A percentile compares a stretch with the other conserved stretches of the same genome.
Conservation (phyloP, 1,284 basidiomycete species). For the Puccinia horiana region DNA sequence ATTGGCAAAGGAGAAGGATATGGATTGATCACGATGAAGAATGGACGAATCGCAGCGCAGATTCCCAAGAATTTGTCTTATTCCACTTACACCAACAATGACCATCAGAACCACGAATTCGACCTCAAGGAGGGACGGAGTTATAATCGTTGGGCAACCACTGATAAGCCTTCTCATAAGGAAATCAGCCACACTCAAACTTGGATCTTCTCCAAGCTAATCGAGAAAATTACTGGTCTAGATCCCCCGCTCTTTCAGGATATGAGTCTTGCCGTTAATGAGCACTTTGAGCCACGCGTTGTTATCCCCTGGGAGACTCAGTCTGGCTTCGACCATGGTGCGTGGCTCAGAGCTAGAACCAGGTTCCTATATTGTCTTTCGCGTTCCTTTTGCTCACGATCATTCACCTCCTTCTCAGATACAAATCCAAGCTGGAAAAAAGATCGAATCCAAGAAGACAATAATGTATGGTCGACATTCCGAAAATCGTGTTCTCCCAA, state of each 20-base stretch:
- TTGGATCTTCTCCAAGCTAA: constrained; percentile 33
- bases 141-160: constrained; percentile 7
- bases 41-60: constrained; percentile 13
- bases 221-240: constrained; percentile 12
- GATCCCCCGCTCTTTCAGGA: constrained; percentile 32
- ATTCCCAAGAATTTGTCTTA: background rate
- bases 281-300: constrained; percentile 32
- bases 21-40: constrained; percentile 6
- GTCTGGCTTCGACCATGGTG: background rate
- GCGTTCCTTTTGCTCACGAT: background rate
- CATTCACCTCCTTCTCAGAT: background rate
- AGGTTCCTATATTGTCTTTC: background rate
- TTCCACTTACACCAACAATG: constrained; percentile 30
- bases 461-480: constrained; percentile 26
- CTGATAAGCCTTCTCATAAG: constrained; percentile 6
- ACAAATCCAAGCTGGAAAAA: background rate
- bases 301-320: constrained; percentile 33
- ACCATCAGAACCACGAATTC: constrained; percentile 42
- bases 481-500: constrained; percentile 25
- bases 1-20: constrained; percentile 14
- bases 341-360: background rate
- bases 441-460: background rate
- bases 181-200: constrained; percentile 34
- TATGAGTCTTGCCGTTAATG: constrained; percentile 35
- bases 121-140: constrained; percentile 12